Conservation (phyloP, 352 stramenopile genomes). For the Blastocystis sp. region DNA sequence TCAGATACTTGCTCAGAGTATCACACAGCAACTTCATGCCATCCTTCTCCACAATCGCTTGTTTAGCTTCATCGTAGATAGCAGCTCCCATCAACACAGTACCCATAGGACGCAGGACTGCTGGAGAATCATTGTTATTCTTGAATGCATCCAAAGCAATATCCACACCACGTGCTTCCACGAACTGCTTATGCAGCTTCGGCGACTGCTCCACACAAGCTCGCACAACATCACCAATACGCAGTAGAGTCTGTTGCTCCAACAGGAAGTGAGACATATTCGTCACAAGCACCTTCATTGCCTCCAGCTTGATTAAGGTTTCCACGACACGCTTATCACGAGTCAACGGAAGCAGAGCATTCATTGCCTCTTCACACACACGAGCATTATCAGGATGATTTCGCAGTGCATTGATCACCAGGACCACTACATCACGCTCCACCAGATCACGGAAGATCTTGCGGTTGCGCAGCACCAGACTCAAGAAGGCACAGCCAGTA, state of each 20-base stretch:
- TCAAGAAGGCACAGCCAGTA: slow-evolving; percentile 58
- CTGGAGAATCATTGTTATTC: slow-evolving; percentile 37
- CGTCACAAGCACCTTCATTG: slow-evolving; percentile 50
- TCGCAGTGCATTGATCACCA: slow-evolving; percentile 46
- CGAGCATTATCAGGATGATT: slow-evolving; percentile 49
- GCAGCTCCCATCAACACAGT: slow-evolving; percentile 53
- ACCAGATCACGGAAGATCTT: slow-evolving; percentile 60
- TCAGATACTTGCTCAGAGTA: slow-evolving; percentile 52
- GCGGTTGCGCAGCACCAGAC: slow-evolving; percentile 45
- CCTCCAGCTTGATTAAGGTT: slow-evolving; percentile 58
- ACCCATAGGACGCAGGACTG: slow-evolving; percentile 53
- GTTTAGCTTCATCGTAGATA: slow-evolving; percentile 59
- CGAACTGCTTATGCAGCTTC: slow-evolving; percentile 58
- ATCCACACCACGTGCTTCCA: slow-evolving; percentile 30
- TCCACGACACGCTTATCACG: slow-evolving; percentile 41
- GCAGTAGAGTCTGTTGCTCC: slow-evolving; percentile 42
- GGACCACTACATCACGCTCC: slow-evolving; percentile 56
- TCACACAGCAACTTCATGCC: slow-evolving; percentile 39
- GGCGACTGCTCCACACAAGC: slow-evolving; percentile 12
- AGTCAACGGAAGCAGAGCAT: slow-evolving; percentile 11
- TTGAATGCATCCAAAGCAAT: slow-evolving; percentile 38
- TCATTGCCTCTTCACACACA: slow-evolving; percentile 60
- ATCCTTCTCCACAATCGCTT: slow-evolving; percentile 54
- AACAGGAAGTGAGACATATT: slow-evolving; percentile 64
- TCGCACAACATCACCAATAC: slow-evolving; percentile 47